Percentiles rank a stretch among this genome's conserved stretches.
Evolutionary conservation across 345 rosid species (phyloP).

Genomic region (Citropsis articulata): DNA sequence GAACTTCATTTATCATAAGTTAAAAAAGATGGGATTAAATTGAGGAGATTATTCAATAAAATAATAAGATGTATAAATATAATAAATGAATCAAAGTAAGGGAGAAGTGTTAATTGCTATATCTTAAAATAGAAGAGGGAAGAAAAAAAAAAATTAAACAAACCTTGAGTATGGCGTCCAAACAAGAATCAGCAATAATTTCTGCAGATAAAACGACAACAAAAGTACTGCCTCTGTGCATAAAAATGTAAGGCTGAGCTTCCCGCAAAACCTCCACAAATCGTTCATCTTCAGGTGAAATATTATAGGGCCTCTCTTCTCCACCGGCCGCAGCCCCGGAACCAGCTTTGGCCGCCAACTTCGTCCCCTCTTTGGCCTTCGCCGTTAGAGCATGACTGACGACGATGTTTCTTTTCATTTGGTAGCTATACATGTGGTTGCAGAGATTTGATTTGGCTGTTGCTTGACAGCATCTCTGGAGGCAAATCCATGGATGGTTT

Average conservation of each 20-base stretch:
- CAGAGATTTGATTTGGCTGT: not conserved
- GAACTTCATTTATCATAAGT: too few species aligned
- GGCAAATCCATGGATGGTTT: too few species aligned
- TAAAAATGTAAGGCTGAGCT: slow-evolving; percentile 33
- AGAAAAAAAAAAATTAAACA: too few species aligned
- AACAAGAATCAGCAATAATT: slow-evolving; percentile 16
- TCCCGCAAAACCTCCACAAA: slow-evolving; percentile 32
- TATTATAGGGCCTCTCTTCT: not conserved
- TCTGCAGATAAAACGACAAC: slow-evolving; percentile 34
- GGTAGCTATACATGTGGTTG: not conserved
- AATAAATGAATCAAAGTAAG: too few species aligned
- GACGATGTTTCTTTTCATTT: not conserved
- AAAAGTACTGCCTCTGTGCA: slow-evolving; percentile 35
- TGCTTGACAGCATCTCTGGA: too few species aligned
- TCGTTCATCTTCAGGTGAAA: slow-evolving; percentile 17
- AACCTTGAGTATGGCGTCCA: slow-evolving; percentile 35
- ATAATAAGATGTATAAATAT: too few species aligned
- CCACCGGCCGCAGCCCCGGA: not conserved
- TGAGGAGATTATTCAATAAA: too few species aligned
- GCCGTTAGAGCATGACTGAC: not conserved
- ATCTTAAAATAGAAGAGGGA: too few species aligned
- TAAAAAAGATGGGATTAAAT: too few species aligned
- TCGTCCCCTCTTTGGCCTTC: too few species aligned
- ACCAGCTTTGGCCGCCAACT: too few species aligned
- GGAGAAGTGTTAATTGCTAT: too few species aligned